Evolutionary conservation across 2,329 filamentous ascomycete genomes (phyloP).

Genomic region (Bipolaris gigantea): DNA sequence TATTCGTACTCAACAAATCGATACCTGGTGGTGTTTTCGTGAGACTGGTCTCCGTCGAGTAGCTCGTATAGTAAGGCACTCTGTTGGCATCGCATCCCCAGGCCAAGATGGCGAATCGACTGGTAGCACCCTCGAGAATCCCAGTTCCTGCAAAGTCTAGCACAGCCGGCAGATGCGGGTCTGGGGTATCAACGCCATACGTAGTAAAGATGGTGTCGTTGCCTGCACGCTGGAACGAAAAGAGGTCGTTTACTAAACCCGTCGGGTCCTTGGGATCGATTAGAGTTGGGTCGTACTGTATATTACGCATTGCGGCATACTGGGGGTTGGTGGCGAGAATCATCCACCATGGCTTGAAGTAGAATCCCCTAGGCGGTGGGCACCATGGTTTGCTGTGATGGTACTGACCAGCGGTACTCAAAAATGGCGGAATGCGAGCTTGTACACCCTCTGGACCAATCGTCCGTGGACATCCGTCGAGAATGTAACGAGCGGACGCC

Average conservation of each 20-base stretch:
- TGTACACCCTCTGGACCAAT: conserved; percentile 5
- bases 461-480: conserved; percentile 3
- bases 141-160: conserved; percentile 18
- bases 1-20: conserved; percentile 19
- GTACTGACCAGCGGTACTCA: neutral
- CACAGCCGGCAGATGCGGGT: neutral
- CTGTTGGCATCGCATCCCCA: conserved; percentile 22
- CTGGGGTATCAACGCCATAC: conserved; percentile 20
- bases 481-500: neutral
- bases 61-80: conserved; percentile 15
- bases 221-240: conserved; percentile 20
- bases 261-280: conserved; percentile 4
- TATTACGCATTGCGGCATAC: conserved; percentile 15
- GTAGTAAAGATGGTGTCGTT: conserved; percentile 18
- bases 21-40: conserved; percentile 18
- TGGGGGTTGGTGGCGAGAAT: conserved; percentile 17
- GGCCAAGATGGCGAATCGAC: conserved; percentile 15
- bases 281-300: conserved; percentile 24
- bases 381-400: conserved; percentile 7
- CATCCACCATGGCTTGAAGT: conserved; percentile 24
- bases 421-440: conserved; percentile 10
- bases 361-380: conserved; percentile 12
- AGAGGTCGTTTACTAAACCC: conserved; percentile 21
- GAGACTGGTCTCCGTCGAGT: conserved; percentile 12
- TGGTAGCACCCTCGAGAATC: conserved; percentile 15